Percentiles rank a stretch among this genome's conserved stretches.
Conservation (phyloP, 169 alveolate genomes). For the Babesia bigemina region DNA sequence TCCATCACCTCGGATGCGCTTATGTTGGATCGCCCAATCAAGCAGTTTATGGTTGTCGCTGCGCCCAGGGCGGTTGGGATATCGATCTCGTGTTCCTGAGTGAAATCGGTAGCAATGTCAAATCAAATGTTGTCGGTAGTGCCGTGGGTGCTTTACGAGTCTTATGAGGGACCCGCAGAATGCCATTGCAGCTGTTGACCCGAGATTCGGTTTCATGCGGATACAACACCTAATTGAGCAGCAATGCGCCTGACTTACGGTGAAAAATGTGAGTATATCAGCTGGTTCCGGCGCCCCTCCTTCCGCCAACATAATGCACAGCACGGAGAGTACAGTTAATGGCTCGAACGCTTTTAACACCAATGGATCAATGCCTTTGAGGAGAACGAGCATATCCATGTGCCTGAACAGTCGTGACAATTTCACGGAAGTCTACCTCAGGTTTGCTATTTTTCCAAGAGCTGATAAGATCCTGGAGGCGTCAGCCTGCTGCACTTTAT, state of each 20-base stretch:
- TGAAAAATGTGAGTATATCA: constrained; percentile 7
- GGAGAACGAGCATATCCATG: constrained; percentile 29
- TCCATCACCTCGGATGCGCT: constrained; percentile 18
- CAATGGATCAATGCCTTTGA: constrained; percentile 7
- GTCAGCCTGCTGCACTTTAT: constrained; percentile 60
- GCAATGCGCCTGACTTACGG: constrained; percentile 7
- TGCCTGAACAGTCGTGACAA: constrained; percentile 7
- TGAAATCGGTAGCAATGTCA: not conserved
- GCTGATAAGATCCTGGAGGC: constrained; percentile 20
- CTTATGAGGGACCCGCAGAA: not conserved
- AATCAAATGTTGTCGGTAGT: not conserved
- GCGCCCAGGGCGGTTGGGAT: not conserved
- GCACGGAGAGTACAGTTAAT: constrained; percentile 18
- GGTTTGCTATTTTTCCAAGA: constrained; percentile 10
- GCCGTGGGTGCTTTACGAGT: not conserved
- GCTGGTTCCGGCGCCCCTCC: not conserved
- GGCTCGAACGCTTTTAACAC: constrained; percentile 57
- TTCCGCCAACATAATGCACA: constrained; percentile 32
- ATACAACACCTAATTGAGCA: too few species aligned
- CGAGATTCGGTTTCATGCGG: too few species aligned
- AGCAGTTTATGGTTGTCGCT: constrained; percentile 7
- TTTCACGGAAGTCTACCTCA: not conserved
- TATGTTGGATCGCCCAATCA: not conserved
- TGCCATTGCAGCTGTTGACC: too few species aligned
- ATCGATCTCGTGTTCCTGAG: constrained; percentile 9